phyloP scores from a whole-genome alignment of 23 red algal species.

The Gracilaria domingensis region DNA sequence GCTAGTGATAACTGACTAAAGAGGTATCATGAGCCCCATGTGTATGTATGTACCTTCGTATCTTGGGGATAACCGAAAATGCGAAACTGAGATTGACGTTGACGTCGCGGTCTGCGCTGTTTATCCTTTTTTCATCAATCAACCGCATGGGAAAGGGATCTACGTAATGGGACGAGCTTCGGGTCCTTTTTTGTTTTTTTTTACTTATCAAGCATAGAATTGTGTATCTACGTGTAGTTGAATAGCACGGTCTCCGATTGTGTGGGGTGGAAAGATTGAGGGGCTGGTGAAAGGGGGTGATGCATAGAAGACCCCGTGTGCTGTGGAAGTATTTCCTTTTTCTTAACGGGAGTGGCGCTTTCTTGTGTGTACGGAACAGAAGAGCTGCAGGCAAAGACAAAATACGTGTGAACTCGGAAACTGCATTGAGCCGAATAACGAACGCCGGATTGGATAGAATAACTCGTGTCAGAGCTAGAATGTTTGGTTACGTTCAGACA shows the following conservation, averaged over 20 bases:
- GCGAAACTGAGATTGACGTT: slow-evolving; percentile 17
- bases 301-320: neutral
- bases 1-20: slow-evolving; percentile 64
- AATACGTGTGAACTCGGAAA: too few species aligned
- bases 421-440: too few species aligned
- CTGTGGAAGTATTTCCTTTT: neutral
- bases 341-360: too few species aligned
- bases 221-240: neutral
- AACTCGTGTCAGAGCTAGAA: too few species aligned
- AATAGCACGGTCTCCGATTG: neutral
- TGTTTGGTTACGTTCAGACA: too few species aligned
- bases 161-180: neutral
- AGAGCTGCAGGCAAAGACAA: too few species aligned
- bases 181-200: neutral
- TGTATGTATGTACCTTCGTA: slow-evolving; percentile 15
- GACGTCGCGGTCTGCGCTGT: neutral
- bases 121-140: neutral
- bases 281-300: neutral
- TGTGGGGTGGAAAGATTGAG: neutral
- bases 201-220: neutral
- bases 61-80: slow-evolving; percentile 8
- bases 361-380: too few species aligned
- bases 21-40: slow-evolving; percentile 41
- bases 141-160: slow-evolving; percentile 4
- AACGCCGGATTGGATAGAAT: too few species aligned